Evolutionary conservation across 2,329 filamentous ascomycete species (phyloP), one percentile per base, ranked within the genome.

Genomic region (Fusarium udum): DNA sequence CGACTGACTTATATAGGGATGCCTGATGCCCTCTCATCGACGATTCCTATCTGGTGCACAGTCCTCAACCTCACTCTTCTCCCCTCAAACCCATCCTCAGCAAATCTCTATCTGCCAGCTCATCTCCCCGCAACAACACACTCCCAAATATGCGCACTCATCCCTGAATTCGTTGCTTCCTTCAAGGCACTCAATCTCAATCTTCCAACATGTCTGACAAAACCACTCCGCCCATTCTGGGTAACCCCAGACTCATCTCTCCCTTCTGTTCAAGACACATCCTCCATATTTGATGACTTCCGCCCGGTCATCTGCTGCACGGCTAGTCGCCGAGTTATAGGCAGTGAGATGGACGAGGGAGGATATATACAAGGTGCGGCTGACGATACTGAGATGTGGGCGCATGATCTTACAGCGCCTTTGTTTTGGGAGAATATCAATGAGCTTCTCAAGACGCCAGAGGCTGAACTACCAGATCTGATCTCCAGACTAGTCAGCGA

Each of bases 311-410:
- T 98, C 28, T 93, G 96, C 78, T 96, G 94, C 79, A 98, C 95
- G 2, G 92, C 94, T 18, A 97, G 94, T 4, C 88, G 91, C 37
- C 87, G 92, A 22, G 91, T 95, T 2, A 83, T 84, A 4, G 92
- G 91, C 18, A 90, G 89, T 7, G 93, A 95, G 79, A 78, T 79
- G 36, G 85, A 85, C 5, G 92, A 91, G 28, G 89, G 88, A 1
- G 80, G 82, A 8, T 99, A 99, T 79, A 92, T 99, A 67, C 96
- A 98, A 82, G 96, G 96, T 57, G 95, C 95, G 2, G 96, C 93
- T 5, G 96, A 99, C 81, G 96, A 99, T 80, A 94, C 93, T 18
- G 96, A 99, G 85, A 94, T 93, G 75, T 99, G 96, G 96, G 92
- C 95, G 3, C 84, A 89, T 60, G 94, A 94, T 0, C 87, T 98